Percentiles rank a stretch among this genome's conserved stretches.
Conservation (phyloP, 495 filamentous ascomycete genomes). For the Cairneyella variabilis region DNA sequence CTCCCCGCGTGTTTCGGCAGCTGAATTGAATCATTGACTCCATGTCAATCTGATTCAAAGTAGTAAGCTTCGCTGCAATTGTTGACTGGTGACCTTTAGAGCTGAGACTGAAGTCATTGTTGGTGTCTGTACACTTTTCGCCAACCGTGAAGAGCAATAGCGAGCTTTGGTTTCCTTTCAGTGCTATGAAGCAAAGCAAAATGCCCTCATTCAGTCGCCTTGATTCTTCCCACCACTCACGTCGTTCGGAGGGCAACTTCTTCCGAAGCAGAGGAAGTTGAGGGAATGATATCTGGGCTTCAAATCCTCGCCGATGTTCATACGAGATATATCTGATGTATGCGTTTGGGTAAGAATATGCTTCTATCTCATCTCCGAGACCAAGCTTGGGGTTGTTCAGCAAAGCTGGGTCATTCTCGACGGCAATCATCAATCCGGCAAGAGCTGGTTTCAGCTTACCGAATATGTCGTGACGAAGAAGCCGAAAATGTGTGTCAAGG, state of each 20-base stretch:
- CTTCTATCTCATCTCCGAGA: conserved; percentile 10
- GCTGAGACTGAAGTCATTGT: conserved; percentile 7
- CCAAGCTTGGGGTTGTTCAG: conserved; percentile 2
- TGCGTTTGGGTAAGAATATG: conserved; percentile 7
- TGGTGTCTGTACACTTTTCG: conserved; percentile 4
- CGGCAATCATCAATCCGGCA: not conserved
- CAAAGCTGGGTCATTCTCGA: not conserved
- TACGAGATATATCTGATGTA: conserved; percentile 9
- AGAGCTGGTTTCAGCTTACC: conserved; percentile 54
- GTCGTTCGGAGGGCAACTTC: not conserved
- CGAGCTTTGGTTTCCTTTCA: conserved; percentile 5
- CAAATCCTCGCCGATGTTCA: conserved; percentile 1
- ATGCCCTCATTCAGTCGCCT: conserved; percentile 14
- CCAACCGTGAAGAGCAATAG: conserved; percentile 18
- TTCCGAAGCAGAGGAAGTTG: conserved; percentile 11
- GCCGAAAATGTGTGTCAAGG: conserved; percentile 66
- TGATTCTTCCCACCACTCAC: conserved; percentile 17
- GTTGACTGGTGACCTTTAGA: conserved; percentile 5
- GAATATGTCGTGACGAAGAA: conserved; percentile 61
- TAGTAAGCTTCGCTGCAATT: conserved; percentile 10
- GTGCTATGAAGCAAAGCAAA: conserved; percentile 11
- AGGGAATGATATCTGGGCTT: conserved; percentile 8
- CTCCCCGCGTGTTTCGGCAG: conserved; percentile 7
- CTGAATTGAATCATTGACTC: conserved; percentile 11
- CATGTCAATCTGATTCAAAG: conserved; percentile 8